Evolutionary conservation across 2,329 filamentous ascomycete genomes (phyloP), one percentile per base, ranked within the genome.

Genomic region (Pseudocercospora musae): DNA sequence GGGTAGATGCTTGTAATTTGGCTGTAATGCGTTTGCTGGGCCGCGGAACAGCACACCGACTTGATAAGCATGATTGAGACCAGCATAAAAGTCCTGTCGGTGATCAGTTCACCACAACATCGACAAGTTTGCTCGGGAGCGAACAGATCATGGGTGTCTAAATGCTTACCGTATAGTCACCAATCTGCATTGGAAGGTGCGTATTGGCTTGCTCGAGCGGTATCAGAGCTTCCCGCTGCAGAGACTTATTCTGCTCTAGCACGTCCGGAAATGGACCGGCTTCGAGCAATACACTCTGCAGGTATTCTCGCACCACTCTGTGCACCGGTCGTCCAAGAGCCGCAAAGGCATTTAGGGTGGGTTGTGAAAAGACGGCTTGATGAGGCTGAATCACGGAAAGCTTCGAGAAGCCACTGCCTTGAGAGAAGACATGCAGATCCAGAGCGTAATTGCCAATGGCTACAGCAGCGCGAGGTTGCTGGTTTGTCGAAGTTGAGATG

Each of bases 1-100:
- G 0, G 91, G 91, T 1, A 96, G 79, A 69, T 92, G 88, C 62
- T 84, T 89, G 75, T 95, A 96, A 74, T 94, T 95, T 27, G 89
- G 88, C 74, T 92, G 89, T 23, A 95, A 79, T 0, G 90, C 90
- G 69, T 90, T 89, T 46, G 85, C 81, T 0, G 87, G 83, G 0
- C 89, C 90, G 48, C 91, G 85, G 77, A 94, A 92, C 64, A 94
- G 81, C 10, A 83, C 81, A 3, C 89, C 90, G 15, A 89, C 83
- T 62, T 88, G 89, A 77, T 86, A 88, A 18, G 91, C 91, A 77
- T 95, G 91, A 73, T 93, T 89, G 66, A 88, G 79, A 13, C 91
- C 91, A 9, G 89, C 90, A 72, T 91, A 95, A 79, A 95, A 95
- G 76, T 95, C 91, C 1, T 90, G 91, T 31, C 49, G 55, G 23